Evolutionary conservation across 441 rosid species (phyloP), one percentile per base, ranked within the genome.

Genomic region (Cnidoscolus chayamansa): DNA sequence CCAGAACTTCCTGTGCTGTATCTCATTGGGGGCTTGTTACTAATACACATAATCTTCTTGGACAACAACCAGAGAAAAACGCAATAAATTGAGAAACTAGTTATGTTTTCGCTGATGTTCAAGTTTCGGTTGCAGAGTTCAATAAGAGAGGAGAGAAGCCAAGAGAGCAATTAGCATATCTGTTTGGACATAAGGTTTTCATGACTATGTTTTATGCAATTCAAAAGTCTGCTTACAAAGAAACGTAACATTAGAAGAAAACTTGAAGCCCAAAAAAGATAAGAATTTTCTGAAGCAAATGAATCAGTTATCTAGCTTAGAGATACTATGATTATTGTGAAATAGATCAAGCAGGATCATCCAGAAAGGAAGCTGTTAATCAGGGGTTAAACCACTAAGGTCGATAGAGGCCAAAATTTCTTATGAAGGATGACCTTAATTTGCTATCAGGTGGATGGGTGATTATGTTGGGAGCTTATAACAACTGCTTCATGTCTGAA

Each of bases 1-100:
- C 4, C 53, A 57, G 71, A 67, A 55, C 20, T 19, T 51, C 31
- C 4, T 13, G 43, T 35, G 40, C 40, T 35, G 5, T 50, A 16
- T 19, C 47, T 37, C 40, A 15, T 49, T 30, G 30, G 17, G 60
- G 25, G 25, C 17, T n/a, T 32, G 17, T 11, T 37, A 68, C 7
- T 10, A 56, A 45, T 58, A 40, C 55, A 13, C 12, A 9, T 54
- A 19, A 45, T 68, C 43, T 68, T 70, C 40, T 0, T 15, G 31
- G 73, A 47, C 25, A 25, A 25, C 25, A 25, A 67, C 17, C 48
- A 17, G 60, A 67, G 45, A 20, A 13, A 13, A 70, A 56, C 43
- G 16, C 43, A 19, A 63, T 47, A 31, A 47, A n/a, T 19, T 19
- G 63, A 56, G 4, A 60, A 73, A 72, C n/a, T 17, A 66, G 48